Evolutionary conservation across 768 basidiomycete species (phyloP), one percentile per base, ranked within the genome.

Genomic region (Chalciporus pseudorubinellus): DNA sequence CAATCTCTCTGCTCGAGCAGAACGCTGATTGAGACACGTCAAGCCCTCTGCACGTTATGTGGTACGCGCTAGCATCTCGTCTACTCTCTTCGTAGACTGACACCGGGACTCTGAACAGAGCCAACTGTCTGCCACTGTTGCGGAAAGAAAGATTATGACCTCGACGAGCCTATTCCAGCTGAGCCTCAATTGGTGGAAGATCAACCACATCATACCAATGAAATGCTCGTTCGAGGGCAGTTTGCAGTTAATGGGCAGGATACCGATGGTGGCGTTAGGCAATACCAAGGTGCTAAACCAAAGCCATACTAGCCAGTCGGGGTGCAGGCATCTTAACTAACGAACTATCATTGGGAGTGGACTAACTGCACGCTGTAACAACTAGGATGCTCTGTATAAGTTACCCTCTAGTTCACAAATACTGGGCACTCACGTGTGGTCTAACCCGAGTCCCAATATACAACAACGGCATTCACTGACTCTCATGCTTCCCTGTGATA

Each of bases 401-500:
- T 47, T 18, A 19, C n/a, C 18, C 7, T 16, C 18, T 28, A 13
- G 29, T 31, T 13, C 12, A 1, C 10, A 1, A 5, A 31, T 11
- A 11, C 29, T 31, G 29, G 10, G 29, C 10, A 11, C 29, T 31
- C 29, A 31, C 29, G 13, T 31, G 29, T 31, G 4, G 29, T 31
- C 29, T 31, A 31, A 31, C 12, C 29, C 26, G 9, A 28, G 26
- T 28, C 26, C 26, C 26, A 9, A 28, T 9, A 9, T 28, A 9
- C 4, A 4, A 28, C 34, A 36, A n/a, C 9, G 2, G 34, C 16
- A 5, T 1, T 36, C 34, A 36, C 14, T 36, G 34, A 16, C 16
- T 36, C 34, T n/a, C 34, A 5, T n/a, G 6, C 34, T 63, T 55
- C 54, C 56, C 52, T 68, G 66, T 65, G 65, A 78, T 55, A 54